These are phyloP conservation scores for Tubosaeta sp. DNA, from an alignment of 768 basidiomycete species.

Conservation along the genomic window DNA sequence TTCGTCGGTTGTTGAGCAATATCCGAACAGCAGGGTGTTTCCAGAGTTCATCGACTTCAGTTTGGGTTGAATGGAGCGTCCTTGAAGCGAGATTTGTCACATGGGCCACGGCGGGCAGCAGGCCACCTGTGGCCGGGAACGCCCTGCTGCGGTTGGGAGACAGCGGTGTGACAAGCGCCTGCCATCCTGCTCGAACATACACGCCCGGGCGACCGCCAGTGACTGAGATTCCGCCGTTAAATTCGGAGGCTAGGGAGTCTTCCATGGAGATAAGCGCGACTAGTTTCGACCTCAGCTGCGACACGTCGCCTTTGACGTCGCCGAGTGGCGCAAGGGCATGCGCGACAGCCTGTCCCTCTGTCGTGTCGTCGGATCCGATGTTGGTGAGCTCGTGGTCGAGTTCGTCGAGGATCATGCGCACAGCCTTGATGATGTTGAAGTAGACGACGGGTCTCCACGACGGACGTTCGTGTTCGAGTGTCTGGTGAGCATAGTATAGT, in stretches of 20 bases:
- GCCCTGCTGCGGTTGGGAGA: constrained; percentile 40
- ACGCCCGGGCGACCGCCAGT: constrained; percentile 58
- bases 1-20: constrained; percentile 51
- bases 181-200: constrained; percentile 72
- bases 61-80: constrained; percentile 44
- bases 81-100: constrained; percentile 53
- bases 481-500: constrained; percentile 67
- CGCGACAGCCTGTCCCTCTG: constrained; percentile 29
- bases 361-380: constrained; percentile 23
- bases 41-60: constrained; percentile 65
- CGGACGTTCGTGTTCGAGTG: constrained; percentile 65
- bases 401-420: constrained; percentile 70
- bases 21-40: constrained; percentile 59
- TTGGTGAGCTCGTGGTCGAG: constrained; percentile 54
- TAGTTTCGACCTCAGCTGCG: constrained; percentile 49
- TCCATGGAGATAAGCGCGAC: constrained; percentile 65
- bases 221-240: constrained; percentile 61
- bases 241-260: constrained; percentile 60
- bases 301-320: constrained; percentile 42
- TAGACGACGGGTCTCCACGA: constrained; percentile 80
- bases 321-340: constrained; percentile 31
- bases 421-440: constrained; percentile 78
- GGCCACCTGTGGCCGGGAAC: constrained; percentile 32
- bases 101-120: constrained; percentile 31
- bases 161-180: constrained; percentile 46